Base-by-base conservation (phyloP, 805 yeast genomes). In the Ogataea paradorogensis region DNA sequence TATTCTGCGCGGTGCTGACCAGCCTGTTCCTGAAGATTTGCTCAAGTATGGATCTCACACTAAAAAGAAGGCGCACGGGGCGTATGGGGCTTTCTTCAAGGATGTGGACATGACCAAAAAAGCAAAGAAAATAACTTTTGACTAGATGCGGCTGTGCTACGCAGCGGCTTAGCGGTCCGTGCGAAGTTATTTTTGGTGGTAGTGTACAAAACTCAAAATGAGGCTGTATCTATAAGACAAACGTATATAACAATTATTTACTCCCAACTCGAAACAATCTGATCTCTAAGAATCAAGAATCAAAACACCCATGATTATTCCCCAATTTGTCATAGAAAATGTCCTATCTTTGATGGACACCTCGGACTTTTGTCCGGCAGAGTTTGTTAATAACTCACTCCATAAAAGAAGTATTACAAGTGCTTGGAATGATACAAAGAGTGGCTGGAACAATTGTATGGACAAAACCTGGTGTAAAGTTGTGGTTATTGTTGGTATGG, bases 31-130 rank as follows among this genome's bases (percentile, higher is more conserved):
- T 7, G 96, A 86, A 38, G 98, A 89, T 42, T 71, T 93, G 58
- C 74, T 87, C 61, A 91, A 90, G 64, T 93, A 91, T 55, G 99
- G 99, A 34, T 89, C 96, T 6, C 98, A 93, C 66, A 93, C 98
- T 9, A 93, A 93, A 68, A 91, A 90, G 83, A 93, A 93, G 72
- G 90, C 88, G 50, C 99, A 93, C 60, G 80, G 91, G 49, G 96
- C 91, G n/a, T 93, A 93, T 56, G 99, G 99, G 50, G 97, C 98
- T 1, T 93, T 93, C 71, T 93, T 70, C 73, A 93, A 91, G 61
- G 88, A 90, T 58, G 93, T 91, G 33, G 98, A 89, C 56, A 74
- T 86, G 74, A 69, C 78, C 48, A 80, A 82, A 61, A 79, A 81
- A 57, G 90, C 90, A 43, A 93, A 87, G 67, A 93, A 93, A 74